Base-by-base conservation (phyloP, 2,329 filamentous ascomycete genomes). In the Aurifilum marmelostoma region DNA sequence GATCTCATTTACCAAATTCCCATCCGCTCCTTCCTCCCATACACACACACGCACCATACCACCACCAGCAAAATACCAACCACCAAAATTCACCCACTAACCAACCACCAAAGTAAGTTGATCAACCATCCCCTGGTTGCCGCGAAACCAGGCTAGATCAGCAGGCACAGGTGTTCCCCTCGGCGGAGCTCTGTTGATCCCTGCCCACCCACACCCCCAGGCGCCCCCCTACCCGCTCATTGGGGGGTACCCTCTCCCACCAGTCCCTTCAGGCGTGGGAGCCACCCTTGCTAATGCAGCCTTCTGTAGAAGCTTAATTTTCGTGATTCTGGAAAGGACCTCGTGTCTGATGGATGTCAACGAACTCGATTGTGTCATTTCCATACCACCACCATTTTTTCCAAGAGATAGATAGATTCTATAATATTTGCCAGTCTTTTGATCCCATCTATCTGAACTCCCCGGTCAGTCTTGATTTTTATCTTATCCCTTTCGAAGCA, bases 61-160 rank as follows among this genome's bases (percentile, higher is more conserved):
- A 54, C 24, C 24, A 56, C n/a, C 24, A 34, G 12, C 27, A 52
- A 34, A 47, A 47, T 47, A 47, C 43, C 43, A 34, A 21, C 47
- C 29, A 32, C 56, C 27, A 58, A 61, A 39, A 39, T 2, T 27
- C 34, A 62, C 41, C 59, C 18, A 34, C 56, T 39, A 41, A 32
- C 54, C 34, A 39, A 56, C 47, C 54, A 29, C 60, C 50, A 58
- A 8, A 63, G 3, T 56, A 27, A n/a, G 27, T 56, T 21, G 27
- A 47, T 56, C 24, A 29, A 29, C 24, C 52, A n/a, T 29, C 62
- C n/a, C 63, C 63, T n/a, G n/a, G 62, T 68, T 70, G 68, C 68
- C 60, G 67, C 24, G 68, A 59, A 50, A 65, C 68, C 59, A 67
- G 59, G 37, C 52, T 29, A 43, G 63, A 66, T 50, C 56, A 58